These are phyloP conservation scores for Ploettnerulaceae sp. DNA, from an alignment of 2,329 filamentous ascomycete species.

Conservation along the genomic window DNA sequence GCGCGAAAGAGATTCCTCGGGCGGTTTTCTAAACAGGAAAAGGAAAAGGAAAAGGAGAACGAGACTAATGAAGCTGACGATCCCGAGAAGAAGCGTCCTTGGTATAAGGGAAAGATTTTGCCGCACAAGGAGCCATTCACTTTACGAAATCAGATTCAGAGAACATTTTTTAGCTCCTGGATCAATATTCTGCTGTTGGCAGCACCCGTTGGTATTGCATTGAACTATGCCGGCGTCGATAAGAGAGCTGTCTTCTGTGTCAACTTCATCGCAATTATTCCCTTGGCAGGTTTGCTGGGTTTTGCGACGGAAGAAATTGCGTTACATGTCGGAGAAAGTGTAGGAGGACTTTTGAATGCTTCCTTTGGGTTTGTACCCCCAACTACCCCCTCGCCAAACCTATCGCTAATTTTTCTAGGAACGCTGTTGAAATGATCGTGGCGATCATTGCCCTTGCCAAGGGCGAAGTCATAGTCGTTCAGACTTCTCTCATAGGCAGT, in stretches of 20 bases:
- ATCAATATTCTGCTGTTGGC: conserved; percentile 78
- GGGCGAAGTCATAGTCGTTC: conserved; percentile 68
- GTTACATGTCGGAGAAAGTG: conserved; percentile 72
- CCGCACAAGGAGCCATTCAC: conserved; percentile 48
- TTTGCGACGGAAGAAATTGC: conserved; percentile 91
- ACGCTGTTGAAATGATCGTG: conserved; percentile 86
- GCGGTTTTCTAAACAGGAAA: conserved; percentile 19
- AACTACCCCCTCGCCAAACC: not conserved
- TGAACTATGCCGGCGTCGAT: conserved; percentile 59
- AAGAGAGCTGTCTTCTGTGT: conserved; percentile 70
- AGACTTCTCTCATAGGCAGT: conserved; percentile 86
- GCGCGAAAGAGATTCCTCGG: conserved; percentile 21
- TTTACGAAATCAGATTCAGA: conserved; percentile 60
- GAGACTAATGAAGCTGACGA: conserved; percentile 18
- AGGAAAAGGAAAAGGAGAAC: conserved; percentile 1
- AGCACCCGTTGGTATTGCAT: conserved; percentile 73
- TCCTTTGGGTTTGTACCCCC: conserved; percentile 66
- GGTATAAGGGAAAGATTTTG: conserved; percentile 37
- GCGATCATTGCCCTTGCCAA: conserved; percentile 77
- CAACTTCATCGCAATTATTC: conserved; percentile 92
- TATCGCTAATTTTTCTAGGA: conserved; percentile 43
- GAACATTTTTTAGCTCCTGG: conserved; percentile 76
- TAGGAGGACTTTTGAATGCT: conserved; percentile 85
- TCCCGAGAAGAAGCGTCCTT: conserved; percentile 26
- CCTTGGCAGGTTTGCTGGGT: conserved; percentile 78